phyloP scores from a whole-genome alignment of 192 early-diverging fungal genomes.

The Paraglomus brasilianum region DNA sequence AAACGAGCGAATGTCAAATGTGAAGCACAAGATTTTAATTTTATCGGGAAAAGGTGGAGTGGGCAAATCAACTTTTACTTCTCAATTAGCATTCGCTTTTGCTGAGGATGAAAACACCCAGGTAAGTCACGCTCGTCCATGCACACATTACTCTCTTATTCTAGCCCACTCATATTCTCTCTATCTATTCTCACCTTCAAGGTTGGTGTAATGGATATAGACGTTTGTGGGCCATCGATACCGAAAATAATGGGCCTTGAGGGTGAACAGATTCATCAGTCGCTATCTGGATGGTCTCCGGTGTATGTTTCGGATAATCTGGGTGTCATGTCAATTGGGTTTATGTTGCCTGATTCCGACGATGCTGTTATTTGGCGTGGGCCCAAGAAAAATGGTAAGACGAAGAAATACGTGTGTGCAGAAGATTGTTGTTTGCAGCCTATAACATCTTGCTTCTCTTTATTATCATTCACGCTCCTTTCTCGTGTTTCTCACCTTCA shows the following conservation, averaged over 20 bases:
- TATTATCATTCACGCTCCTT: neutral
- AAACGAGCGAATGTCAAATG: slow-evolving; percentile 54
- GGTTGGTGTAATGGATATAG: slow-evolving; percentile 92
- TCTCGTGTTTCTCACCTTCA: slow-evolving; percentile 14
- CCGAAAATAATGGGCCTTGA: slow-evolving; percentile 90
- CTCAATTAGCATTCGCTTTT: slow-evolving; percentile 87
- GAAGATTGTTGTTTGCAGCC: no score
- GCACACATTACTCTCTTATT: no score
- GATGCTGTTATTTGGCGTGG: slow-evolving; percentile 96
- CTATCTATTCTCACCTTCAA: slow-evolving; percentile 24
- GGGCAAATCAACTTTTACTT: slow-evolving; percentile 91
- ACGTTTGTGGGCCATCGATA: slow-evolving; percentile 95
- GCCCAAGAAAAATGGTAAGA: slow-evolving; percentile 82
- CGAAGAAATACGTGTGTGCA: neutral
- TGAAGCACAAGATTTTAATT: slow-evolving; percentile 90
- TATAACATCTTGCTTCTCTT: neutral
- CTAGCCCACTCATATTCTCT: no score
- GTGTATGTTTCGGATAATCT: slow-evolving; percentile 80
- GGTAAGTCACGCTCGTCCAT: no score
- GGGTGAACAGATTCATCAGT: slow-evolving; percentile 79
- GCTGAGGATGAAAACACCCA: slow-evolving; percentile 50
- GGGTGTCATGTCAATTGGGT: slow-evolving; percentile 90
- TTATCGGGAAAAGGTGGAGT: slow-evolving; percentile 99
- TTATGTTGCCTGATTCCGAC: slow-evolving; percentile 83
- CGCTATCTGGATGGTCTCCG: slow-evolving; percentile 76